These are phyloP conservation scores for Papiliotrema terrestris DNA, from an alignment of 1,284 basidiomycete genomes.

Conservation along the genomic window DNA sequence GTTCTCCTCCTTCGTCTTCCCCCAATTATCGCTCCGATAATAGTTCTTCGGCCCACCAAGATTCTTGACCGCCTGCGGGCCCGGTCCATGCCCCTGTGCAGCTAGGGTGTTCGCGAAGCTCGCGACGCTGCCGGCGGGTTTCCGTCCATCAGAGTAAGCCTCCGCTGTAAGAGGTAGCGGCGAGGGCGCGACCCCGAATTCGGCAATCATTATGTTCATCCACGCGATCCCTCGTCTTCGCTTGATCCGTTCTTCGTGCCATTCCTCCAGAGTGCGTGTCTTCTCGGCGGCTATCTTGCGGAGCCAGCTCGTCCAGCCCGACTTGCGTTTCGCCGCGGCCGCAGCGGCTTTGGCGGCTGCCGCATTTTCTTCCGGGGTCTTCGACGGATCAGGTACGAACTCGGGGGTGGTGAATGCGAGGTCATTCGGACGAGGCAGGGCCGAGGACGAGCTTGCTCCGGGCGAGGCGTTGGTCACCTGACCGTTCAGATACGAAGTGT, in stretches of 20 bases:
- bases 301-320: slow-evolving; percentile 22
- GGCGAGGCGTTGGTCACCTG: too few species aligned
- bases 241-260: slow-evolving; percentile 17
- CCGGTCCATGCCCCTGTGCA: slow-evolving; percentile 6
- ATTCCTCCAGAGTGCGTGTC: slow-evolving; percentile 15
- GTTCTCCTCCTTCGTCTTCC: slow-evolving; percentile 1
- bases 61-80: slow-evolving; percentile 2
- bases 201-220: slow-evolving; percentile 21
- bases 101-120: slow-evolving; percentile 4
- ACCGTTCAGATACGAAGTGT: too few species aligned
- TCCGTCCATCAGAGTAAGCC: slow-evolving; percentile 3
- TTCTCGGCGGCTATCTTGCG: slow-evolving; percentile 17
- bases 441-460: too few species aligned
- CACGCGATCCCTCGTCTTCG: slow-evolving; percentile 17
- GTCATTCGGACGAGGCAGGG: too few species aligned
- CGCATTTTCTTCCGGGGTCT: too few species aligned
- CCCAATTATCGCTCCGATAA: slow-evolving; percentile 1
- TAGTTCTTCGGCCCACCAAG: slow-evolving; percentile 4
- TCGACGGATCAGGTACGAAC: too few species aligned
- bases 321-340: slow-evolving; percentile 7
- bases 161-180: background rate
- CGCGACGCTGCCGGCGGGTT: background rate
- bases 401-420: too few species aligned
- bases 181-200: slow-evolving; percentile 15
- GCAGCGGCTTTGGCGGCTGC: background rate